phyloP scores from a whole-genome alignment of 2,329 filamentous ascomycete species.

The Diaporthe longicolla region DNA sequence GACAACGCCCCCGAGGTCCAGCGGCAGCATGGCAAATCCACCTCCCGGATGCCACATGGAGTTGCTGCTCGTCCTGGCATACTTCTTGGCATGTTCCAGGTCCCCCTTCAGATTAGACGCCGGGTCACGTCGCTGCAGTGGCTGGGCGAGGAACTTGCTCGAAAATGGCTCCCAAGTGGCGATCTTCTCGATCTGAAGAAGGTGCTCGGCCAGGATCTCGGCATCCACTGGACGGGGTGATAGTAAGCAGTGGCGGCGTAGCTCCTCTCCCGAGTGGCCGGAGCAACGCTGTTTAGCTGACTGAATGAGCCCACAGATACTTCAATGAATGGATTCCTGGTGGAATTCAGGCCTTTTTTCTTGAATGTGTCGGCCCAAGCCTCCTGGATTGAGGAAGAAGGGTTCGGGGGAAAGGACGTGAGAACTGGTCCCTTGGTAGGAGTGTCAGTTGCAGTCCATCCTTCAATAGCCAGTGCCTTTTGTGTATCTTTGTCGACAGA shows the following conservation, averaged over 20 bases:
- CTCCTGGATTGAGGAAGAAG: neutral
- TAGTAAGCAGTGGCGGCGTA: neutral
- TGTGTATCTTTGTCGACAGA: neutral
- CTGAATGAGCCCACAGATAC: neutral
- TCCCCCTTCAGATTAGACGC: neutral
- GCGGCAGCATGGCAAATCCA: conserved; percentile 58
- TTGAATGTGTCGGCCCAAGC: neutral
- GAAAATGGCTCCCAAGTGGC: conserved; percentile 53
- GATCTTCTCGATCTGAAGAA: neutral
- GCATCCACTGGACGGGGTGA: neutral
- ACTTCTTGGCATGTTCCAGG: neutral
- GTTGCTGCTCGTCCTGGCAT: neutral
- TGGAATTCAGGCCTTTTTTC: neutral
- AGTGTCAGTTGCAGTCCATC: neutral
- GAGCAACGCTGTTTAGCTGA: neutral
- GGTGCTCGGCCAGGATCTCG: neutral
- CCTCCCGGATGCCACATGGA: conserved; percentile 59
- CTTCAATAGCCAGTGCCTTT: neutral
- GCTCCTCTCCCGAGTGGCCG: neutral
- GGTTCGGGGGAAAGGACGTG: neutral
- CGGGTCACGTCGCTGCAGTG: conserved; percentile 3
- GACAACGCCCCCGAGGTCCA: conserved; percentile 57
- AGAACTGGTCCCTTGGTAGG: neutral
- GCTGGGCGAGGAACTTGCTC: conserved; percentile 24
- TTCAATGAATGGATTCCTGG: neutral